Conservation (phyloP, 2,329 filamentous ascomycete genomes). For the Beauveria asiatica region DNA sequence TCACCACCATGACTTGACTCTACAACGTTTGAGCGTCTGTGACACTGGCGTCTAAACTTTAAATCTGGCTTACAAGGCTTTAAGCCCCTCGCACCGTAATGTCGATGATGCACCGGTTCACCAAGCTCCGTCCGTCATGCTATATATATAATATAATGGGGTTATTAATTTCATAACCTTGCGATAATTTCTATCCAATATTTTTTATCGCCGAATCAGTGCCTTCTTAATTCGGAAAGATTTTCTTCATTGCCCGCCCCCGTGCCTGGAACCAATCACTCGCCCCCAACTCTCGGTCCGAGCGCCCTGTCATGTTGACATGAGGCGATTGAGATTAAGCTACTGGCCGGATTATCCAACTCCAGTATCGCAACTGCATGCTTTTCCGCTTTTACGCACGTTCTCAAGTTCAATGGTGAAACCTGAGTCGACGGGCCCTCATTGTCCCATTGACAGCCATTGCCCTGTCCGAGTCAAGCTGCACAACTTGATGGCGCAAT, state of each 20-base stretch:
- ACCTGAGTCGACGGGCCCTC: neutral
- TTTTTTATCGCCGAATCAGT: neutral
- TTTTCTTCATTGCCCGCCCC: neutral
- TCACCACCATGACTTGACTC: neutral
- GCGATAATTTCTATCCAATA: neutral
- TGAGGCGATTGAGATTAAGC: neutral
- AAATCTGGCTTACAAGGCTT: neutral
- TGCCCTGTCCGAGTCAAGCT: neutral
- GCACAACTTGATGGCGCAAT: neutral
- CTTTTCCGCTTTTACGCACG: neutral
- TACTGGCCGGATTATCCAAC: neutral
- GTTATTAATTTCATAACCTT: neutral
- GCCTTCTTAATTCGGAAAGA: neutral
- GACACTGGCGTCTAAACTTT: no score
- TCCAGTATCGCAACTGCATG: neutral
- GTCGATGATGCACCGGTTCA: neutral
- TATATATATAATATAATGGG: neutral
- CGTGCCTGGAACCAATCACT: neutral
- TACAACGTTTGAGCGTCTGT: neutral
- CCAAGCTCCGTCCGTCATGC: neutral
- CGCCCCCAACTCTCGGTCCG: neutral
- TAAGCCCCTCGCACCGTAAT: neutral
- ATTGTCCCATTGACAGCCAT: neutral
- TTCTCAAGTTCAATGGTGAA: neutral
- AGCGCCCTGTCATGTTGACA: neutral